Conservation (phyloP, 1,139 yeast species). For the Suhomyces panamericanus region DNA sequence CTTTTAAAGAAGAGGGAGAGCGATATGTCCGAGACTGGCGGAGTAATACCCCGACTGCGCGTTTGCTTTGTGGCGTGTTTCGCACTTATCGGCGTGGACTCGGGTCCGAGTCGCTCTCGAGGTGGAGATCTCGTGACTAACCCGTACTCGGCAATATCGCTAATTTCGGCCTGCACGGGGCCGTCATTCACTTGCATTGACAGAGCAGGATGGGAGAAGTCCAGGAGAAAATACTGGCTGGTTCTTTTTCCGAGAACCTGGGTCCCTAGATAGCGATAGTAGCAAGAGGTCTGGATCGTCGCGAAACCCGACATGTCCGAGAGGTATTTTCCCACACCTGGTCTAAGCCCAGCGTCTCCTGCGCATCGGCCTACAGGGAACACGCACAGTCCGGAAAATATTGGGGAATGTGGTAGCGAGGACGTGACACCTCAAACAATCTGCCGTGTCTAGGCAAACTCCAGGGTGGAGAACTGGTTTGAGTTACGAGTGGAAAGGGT, state of each 20-base stretch:
- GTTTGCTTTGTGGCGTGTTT: neutral
- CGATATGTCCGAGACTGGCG: neutral
- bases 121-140: neutral
- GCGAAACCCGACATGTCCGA: too few species aligned
- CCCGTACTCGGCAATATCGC: slow-evolving; percentile 2
- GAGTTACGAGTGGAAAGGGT: too few species aligned
- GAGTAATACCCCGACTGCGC: too few species aligned
- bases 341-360: too few species aligned
- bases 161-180: too few species aligned
- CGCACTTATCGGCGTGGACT: slow-evolving; percentile 1
- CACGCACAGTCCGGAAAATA: neutral
- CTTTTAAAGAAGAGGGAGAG: neutral
- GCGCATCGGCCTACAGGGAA: neutral
- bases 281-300: too few species aligned
- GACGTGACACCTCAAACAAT: slow-evolving; percentile 1
- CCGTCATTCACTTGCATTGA: too few species aligned
- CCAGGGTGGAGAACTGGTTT: neutral
- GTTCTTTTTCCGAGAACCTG: too few species aligned
- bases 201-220: too few species aligned
- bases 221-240: too few species aligned
- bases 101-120: neutral
- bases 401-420: slow-evolving; percentile 3
- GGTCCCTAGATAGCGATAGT: too few species aligned
- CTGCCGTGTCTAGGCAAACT: neutral
- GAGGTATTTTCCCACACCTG: too few species aligned